phyloP scores from a whole-genome alignment of 1,139 yeast species.

The Barnettozyma hawaiiensis region DNA sequence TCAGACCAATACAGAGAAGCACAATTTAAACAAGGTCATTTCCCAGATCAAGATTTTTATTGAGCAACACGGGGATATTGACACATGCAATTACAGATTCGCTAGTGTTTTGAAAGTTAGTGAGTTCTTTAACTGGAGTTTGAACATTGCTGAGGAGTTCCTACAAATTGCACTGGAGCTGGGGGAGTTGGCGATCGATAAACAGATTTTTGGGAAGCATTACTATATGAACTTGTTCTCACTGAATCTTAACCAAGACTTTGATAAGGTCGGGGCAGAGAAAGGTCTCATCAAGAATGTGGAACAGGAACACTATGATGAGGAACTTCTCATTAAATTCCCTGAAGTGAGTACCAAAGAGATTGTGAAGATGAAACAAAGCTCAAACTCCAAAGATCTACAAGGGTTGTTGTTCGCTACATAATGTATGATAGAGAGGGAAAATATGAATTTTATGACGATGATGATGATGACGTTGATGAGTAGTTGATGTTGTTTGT shows the following conservation, averaged over 20 bases:
- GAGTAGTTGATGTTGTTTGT: slow-evolving; percentile 15
- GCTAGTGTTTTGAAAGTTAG: slow-evolving; percentile 23
- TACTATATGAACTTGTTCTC: slow-evolving; percentile 30
- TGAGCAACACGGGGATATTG: slow-evolving; percentile 23
- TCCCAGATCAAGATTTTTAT: slow-evolving; percentile 32
- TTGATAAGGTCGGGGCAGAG: neutral
- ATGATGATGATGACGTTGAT: slow-evolving; percentile 1
- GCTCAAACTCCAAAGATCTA: neutral
- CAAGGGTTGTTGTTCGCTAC: neutral
- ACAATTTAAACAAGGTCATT: slow-evolving; percentile 25
- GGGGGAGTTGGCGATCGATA: slow-evolving; percentile 63
- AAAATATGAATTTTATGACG: neutral
- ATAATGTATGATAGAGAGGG: neutral
- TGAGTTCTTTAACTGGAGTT: slow-evolving; percentile 59
- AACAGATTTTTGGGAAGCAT: slow-evolving; percentile 52
- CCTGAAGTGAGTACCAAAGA: neutral
- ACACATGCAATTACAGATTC: slow-evolving; percentile 25
- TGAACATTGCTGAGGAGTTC: slow-evolving; percentile 64
- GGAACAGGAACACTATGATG: slow-evolving; percentile 1
- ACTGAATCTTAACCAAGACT: neutral
- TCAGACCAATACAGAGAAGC: slow-evolving; percentile 30
- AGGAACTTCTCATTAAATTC: neutral
- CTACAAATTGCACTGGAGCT: slow-evolving; percentile 51
- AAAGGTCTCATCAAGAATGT: slow-evolving; percentile 3
- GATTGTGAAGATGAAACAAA: neutral